Percentiles rank a stretch among this genome's conserved stretches.
These are phyloP conservation scores for Coemansia sp. DNA, from an alignment of 192 early-diverging fungal species.

Conservation along the genomic window DNA sequence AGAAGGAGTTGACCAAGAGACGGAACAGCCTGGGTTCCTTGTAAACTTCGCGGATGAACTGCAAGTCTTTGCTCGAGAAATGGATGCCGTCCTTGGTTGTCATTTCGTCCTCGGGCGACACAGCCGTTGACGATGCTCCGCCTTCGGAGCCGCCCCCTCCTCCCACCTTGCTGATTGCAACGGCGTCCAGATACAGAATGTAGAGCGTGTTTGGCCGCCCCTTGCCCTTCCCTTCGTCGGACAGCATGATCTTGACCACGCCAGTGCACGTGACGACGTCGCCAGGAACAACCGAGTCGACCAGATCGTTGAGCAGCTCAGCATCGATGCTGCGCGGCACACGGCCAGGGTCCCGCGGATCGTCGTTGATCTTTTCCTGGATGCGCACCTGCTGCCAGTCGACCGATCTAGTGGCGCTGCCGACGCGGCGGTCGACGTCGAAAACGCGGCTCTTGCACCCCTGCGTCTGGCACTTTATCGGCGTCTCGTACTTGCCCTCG, in stretches of 20 bases:
- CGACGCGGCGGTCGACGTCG: constrained; percentile 56
- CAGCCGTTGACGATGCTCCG: background rate
- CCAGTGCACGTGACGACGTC: constrained; percentile 78
- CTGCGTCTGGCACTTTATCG: constrained; percentile 58
- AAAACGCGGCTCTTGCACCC: constrained; percentile 72
- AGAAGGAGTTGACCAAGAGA: constrained; percentile 74
- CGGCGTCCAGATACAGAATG: constrained; percentile 69
- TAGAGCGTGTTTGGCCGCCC: constrained; percentile 62
- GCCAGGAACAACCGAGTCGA: constrained; percentile 76
- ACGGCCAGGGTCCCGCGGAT: constrained; percentile 64
- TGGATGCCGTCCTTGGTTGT: constrained; percentile 64
- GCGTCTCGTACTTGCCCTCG: constrained; percentile 65
- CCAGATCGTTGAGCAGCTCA: constrained; percentile 71
- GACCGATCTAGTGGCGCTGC: constrained; percentile 57
- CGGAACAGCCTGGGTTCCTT: constrained; percentile 63
- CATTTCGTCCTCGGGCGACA: constrained; percentile 38
- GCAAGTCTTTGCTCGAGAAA: constrained; percentile 71
- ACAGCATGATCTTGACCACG: constrained; percentile 70
- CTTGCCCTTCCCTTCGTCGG: constrained; percentile 61
- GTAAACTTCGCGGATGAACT: constrained; percentile 67
- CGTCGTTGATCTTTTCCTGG: constrained; percentile 76
- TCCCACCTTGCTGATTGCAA: constrained; percentile 63
- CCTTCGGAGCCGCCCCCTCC: constrained; percentile 34
- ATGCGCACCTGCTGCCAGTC: constrained; percentile 83
- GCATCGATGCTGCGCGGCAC: constrained; percentile 78